Evolutionary conservation across 176 grass and related monocot genomes (phyloP).

Genomic region (Phyllostachys edulis): DNA sequence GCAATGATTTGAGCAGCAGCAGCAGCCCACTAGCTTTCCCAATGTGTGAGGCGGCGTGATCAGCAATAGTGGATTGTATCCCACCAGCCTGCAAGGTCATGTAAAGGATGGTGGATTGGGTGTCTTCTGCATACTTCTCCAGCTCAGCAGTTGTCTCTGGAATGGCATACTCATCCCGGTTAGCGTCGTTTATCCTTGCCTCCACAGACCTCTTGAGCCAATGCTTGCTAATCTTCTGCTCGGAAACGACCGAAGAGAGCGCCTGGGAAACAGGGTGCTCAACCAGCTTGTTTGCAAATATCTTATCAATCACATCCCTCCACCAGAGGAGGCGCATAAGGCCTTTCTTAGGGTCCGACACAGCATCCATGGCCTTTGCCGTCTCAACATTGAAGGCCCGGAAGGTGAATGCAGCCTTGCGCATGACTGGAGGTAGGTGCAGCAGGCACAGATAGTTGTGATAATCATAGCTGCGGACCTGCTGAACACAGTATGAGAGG

Average conservation of each 20-base stretch:
- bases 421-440: constrained; percentile 65
- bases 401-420: constrained; percentile 74
- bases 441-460: constrained; percentile 93
- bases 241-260: constrained; percentile 50
- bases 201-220: constrained; percentile 85
- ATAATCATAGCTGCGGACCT: constrained; percentile 84
- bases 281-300: constrained; percentile 59
- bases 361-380: constrained; percentile 71
- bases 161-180: constrained; percentile 50
- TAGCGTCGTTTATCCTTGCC: constrained; percentile 78
- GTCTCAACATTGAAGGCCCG: constrained; percentile 90
- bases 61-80: constrained; percentile 63
- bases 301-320: constrained; percentile 74
- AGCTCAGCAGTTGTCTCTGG: constrained; percentile 52
- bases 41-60: constrained; percentile 79
- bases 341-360: constrained; percentile 69
- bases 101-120: constrained; percentile 80
- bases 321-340: constrained; percentile 84
- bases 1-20: constrained; percentile 77
- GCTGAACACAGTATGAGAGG: constrained; percentile 78
- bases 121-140: constrained; percentile 91
- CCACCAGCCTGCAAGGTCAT: constrained; percentile 73
- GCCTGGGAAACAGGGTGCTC: constrained; percentile 75
- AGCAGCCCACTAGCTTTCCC: constrained; percentile 82
- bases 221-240: constrained; percentile 76